Evolutionary conservation across 1,284 basidiomycete genomes (phyloP), one percentile per base, ranked within the genome.

Genomic region (Pyrrhoderma noxium): DNA sequence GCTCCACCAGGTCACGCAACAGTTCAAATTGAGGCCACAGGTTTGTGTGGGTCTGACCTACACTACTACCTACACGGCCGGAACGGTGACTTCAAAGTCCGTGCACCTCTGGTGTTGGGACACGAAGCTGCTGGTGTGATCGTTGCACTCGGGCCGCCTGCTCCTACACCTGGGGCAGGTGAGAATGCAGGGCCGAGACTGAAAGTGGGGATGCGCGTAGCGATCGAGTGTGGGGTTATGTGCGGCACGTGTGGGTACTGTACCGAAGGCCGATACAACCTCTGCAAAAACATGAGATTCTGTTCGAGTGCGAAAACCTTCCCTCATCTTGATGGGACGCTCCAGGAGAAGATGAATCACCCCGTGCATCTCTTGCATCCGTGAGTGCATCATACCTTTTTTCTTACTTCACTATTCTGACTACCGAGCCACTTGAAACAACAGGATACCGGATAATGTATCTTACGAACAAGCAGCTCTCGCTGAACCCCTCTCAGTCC

Each of bases 261-360:
- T 66, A 60, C 67, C 37, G 74, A 75, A 45, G 90, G 89, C n/a
- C 78, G 90, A 37, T 98, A 97, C 74, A 97, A 98, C 72, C 81
- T 98, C 54, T 98, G 94, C 76, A 82, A 83, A 60, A 69, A 70
- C 60, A 77, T 98, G 82, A 80, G 90, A 56, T 98, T 97, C 70
- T 89, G 87, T 61, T 85, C 80, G 55, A 86, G 82, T 49, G 94
- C 94, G 42, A 91, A 94, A 67, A 92, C 90, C 8, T 90, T 85
- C 67, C 94, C 94, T 43, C 94, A 98, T 64, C 76, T 89, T 21
- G 93, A 97, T 62, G 94, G 94, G 2, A 95, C 92, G 3, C 77
- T 97, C 45, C 89, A 93, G 66, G 80, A 82, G 53, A 75, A 76
- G 59, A 89, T 97, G 78, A 92, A 90, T 68, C 93, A 94, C 68